Percentiles rank a stretch among this genome's conserved stretches.
Evolutionary conservation across 129 eudicot species (phyloP).

Genomic region (Saposhnikovia divaricata): DNA sequence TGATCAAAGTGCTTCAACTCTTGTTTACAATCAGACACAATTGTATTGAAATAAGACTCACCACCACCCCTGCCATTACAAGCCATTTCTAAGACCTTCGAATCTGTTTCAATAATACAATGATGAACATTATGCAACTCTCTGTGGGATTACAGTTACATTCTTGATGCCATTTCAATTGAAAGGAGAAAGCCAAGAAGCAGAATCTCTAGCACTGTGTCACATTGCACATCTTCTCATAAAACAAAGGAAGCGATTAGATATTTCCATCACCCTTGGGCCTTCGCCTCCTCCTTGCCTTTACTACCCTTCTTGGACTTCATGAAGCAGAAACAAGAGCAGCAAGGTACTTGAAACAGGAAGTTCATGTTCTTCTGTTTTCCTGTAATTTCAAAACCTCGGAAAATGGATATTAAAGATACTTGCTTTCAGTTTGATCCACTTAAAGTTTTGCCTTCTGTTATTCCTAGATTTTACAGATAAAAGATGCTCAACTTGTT

Average conservation of each 20-base stretch:
- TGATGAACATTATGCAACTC: too few species aligned
- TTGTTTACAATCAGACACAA: too few species aligned
- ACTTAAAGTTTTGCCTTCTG: neutral
- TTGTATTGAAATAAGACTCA: too few species aligned
- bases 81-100: too few species aligned
- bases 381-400: neutral
- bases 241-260: too few species aligned
- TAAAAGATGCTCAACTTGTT: neutral
- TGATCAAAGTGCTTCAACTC: too few species aligned
- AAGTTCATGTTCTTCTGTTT: conserved; percentile 25
- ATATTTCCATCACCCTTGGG: conserved; percentile 10
- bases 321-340: conserved; percentile 39
- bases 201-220: neutral
- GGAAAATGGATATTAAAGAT: neutral
- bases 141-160: conserved; percentile 3
- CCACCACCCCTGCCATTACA: too few species aligned
- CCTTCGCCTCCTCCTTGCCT: conserved; percentile 13
- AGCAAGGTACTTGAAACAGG: conserved; percentile 35
- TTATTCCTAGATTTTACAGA: conserved; percentile 2
- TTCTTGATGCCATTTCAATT: neutral
- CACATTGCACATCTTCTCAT: neutral
- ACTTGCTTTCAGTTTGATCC: neutral
- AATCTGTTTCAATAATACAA: too few species aligned
- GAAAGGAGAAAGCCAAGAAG: neutral
- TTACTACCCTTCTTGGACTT: conserved; percentile 16